phyloP scores from a whole-genome alignment of 495 filamentous ascomycete genomes.

The Oleoguttula mirabilis region DNA sequence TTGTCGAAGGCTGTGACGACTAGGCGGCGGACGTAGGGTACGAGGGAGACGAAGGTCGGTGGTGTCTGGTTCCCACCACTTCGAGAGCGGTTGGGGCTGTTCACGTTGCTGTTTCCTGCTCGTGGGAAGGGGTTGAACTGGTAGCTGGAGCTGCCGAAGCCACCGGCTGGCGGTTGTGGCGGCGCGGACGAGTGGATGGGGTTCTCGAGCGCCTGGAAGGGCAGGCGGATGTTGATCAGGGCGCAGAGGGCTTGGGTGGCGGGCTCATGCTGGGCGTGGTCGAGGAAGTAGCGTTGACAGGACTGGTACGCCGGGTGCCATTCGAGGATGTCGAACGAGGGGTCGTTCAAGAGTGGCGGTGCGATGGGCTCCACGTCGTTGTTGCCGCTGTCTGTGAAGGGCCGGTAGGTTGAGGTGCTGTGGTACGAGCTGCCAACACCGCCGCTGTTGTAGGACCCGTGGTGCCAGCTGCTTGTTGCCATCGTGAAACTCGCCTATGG shows the following conservation, averaged over 20 bases:
- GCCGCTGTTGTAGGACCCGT: too few relatives aligned
- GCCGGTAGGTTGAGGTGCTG: too few relatives aligned
- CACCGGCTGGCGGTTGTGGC: conserved; percentile 23
- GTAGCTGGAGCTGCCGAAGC: conserved; percentile 11
- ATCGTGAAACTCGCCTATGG: too few relatives aligned
- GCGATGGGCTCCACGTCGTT: conserved; percentile 1
- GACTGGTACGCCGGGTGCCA: conserved; percentile 91
- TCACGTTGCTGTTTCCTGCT: conserved; percentile 21
- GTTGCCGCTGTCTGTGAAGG: neutral
- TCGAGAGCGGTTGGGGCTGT: conserved; percentile 10
- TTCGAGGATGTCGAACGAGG: conserved; percentile 69
- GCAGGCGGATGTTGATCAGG: conserved; percentile 74
- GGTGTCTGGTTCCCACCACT: conserved; percentile 3
- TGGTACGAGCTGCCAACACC: too few relatives aligned
- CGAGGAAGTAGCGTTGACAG: conserved; percentile 86
- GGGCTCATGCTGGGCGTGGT: conserved; percentile 75
- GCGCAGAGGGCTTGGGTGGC: conserved; percentile 80
- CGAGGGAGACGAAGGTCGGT: conserved; percentile 51
- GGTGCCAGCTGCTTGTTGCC: too few relatives aligned
- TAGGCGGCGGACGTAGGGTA: conserved; percentile 81
- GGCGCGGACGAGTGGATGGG: conserved; percentile 28
- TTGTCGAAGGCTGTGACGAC: conserved; percentile 86
- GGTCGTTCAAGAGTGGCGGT: conserved; percentile 20
- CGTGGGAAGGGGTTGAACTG: conserved; percentile 18
- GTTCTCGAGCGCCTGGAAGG: conserved; percentile 45